Base-by-base conservation (phyloP, 192 early-diverging fungal genomes). In the Coemansia sp. region DNA sequence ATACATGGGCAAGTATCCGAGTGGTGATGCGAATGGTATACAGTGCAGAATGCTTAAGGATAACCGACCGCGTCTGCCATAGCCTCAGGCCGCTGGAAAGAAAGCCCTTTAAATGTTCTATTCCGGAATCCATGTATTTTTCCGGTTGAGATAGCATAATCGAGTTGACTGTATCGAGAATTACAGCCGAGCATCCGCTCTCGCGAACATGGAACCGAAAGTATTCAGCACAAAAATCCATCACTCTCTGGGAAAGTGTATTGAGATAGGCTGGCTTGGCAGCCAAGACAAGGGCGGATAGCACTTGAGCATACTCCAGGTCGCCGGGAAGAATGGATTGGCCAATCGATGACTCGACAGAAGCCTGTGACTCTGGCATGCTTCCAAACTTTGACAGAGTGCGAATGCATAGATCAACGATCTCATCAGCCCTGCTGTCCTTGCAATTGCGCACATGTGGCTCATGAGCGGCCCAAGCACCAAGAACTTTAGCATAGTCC, bases 181-280 rank as follows among this genome's bases (percentile, higher is more conserved):
- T 59, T 4, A 36, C 39, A 15, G 68, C 46, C 2, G 43, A 57
- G 45, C 75, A 77, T 8, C 72, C 46, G 46, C 72, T 82, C 60
- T 82, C 80, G 43, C 75, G 68, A 4, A 40, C 41, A 36, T 82
- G 60, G 41, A 36, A 64, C 42, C 66, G 46, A 55, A 71, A 69
- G 42, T 76, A 82, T 21, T 82, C 80, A 60, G 67, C 60, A 26
- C 80, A 82, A 59, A 82, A 82, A 6, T 45, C 66, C 41, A 82
- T 59, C 16, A 82, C 72, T 6, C 21, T 41, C 6, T 66, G 56
- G 18, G 62, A 40, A 16, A 77, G 39, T 22, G 45, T 57, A 2
- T 61, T 36, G 40, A 77, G 52, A 10, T 71, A 69, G 21, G 63
- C 56, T 0, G 75, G 75, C 45, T 63, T 72, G 0, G 74, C 72